Base-by-base conservation (phyloP, 1,284 basidiomycete species). In the Cryptococcus maquisensis region DNA sequence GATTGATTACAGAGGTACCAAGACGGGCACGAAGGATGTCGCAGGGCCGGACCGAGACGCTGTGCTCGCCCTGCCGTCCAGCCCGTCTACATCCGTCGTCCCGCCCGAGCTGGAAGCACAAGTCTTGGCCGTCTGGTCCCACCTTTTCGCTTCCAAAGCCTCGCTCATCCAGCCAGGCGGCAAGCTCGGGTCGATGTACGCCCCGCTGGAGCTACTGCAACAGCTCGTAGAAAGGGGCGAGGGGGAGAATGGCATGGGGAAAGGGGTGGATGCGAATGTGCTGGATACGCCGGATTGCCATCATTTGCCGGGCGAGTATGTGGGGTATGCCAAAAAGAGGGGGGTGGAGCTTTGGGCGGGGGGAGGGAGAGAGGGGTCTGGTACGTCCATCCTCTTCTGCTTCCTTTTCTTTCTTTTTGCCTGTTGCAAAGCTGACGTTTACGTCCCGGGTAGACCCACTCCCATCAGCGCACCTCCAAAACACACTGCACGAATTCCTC, bases 251-350 rank as follows among this genome's bases (percentile, higher is more conserved):
- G 45, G 36, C 10, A 24, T 26, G 2, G 20, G 41, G 50, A 20
- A 5, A 63, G 18, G 42, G 18, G 44, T 57, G 8, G 28, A 28
- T 16, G 56, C 71, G 47, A 75, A 77, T 56, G 65, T 70, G 44
- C 51, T 77, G 41, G 71, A 75, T 52, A 74, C 73, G 20, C 69
- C 72, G 12, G 75, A 77, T 58, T 75, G 74, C 57, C 69, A 72
- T 58, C 66, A 65, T 48, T 49, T 77, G 32, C 71, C 74, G 1
- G 56, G 63, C 23, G 71, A 72, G 15, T 70, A 71, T 47, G 62
- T 66, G 12, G 51, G 46, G 3, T 77, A 64, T 46, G 75, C 75
- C 0, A 65, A 54, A 47, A 57, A 61, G 36, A 56, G 63, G 15
- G 66, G 64, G 8, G 66, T 77, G 6, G 62, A 72, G 46, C 56